Evolutionary conservation across 2,329 filamentous ascomycete species (phyloP).

Genomic region (Tolypocladium ophioglossoides): DNA sequence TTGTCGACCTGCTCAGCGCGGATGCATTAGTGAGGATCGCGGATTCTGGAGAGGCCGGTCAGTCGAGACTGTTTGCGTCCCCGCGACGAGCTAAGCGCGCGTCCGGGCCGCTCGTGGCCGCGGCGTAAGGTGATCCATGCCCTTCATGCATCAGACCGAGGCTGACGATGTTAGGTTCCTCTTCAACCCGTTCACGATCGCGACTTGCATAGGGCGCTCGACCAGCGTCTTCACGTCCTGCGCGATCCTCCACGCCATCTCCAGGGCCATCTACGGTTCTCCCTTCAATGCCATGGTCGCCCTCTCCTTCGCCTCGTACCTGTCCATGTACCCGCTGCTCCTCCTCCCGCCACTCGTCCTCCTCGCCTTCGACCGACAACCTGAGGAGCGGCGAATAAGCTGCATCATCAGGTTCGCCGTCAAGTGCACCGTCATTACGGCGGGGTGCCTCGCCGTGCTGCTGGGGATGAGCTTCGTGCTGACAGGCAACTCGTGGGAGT

Average conservation of each 20-base stretch:
- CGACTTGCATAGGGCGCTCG: constrained; percentile 81
- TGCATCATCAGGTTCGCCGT: constrained; percentile 40
- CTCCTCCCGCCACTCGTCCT: constrained; percentile 74
- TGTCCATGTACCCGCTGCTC: constrained; percentile 84
- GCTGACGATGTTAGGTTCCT: constrained; percentile 54
- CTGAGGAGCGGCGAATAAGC: constrained; percentile 19
- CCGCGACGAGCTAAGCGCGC: constrained; percentile 65
- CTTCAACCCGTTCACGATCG: constrained; percentile 89
- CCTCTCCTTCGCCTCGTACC: constrained; percentile 76
- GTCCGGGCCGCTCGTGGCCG: constrained; percentile 65
- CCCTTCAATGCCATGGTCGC: constrained; percentile 71
- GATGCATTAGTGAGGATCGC: constrained; percentile 70
- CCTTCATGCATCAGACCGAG: neutral
- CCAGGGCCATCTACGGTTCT: constrained; percentile 66
- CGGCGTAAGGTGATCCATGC: constrained; percentile 46
- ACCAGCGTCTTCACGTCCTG: constrained; percentile 84
- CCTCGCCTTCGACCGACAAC: constrained; percentile 63
- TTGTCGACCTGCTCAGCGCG: constrained; percentile 73
- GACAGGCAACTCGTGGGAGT: constrained; percentile 74
- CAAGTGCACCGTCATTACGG: constrained; percentile 41
- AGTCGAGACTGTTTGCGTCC: constrained; percentile 69
- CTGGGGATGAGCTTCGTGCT: constrained; percentile 63
- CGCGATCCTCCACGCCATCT: constrained; percentile 74
- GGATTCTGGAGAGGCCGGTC: constrained; percentile 65
- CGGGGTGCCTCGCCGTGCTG: constrained; percentile 46